Base-by-base conservation (phyloP, 192 early-diverging fungal genomes). In the Entomortierella parvispora region DNA sequence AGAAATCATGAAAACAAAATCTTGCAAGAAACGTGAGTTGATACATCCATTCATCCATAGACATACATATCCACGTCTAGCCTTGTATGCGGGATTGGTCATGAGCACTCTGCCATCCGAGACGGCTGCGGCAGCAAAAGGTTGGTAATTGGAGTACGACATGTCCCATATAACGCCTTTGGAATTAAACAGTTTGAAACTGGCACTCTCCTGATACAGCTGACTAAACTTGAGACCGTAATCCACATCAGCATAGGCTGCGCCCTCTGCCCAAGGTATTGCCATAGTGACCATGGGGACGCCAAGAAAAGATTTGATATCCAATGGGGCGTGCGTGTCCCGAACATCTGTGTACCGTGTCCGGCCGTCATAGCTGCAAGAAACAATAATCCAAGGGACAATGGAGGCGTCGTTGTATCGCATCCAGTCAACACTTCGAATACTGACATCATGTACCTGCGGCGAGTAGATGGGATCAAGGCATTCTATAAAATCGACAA, bases 81-180 rank as follows among this genome's bases (percentile, higher is more conserved):
- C 60, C 22, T 68, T 68, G 48, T 64, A 77, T 9, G 74, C 54
- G 23, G 65, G 65, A 33, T 77, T 77, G 4, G 66, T 49, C 15
- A 77, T 50, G 20, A 58, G 56, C 15, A 77, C 53, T 17, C 51
- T 53, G 8, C 74, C 74, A 51, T 77, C 74, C 11, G 74, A 77
- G 20, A 77, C 49, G 1, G 58, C 74, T n/a, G 60, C 61, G 4
- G 74, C 65, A 2, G 68, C 20, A 46, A 55, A 77, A 1, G 74
- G 74, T 34, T 77, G 74, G 14, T 52, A 77, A 9, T 77, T 65
- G 1, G 74, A 77, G 40, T 63, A 77, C 14, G 65, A 61, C 17
- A 77, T 29, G 55, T 77, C 74, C 74, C 74, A 77, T n/a, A 77
- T 66, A n/a, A 54, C 57, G 10, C 74, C 74, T 20, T 77, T 49